Evolutionary conservation across 768 basidiomycete species (phyloP).

Genomic region (Suillus tomentosus): DNA sequence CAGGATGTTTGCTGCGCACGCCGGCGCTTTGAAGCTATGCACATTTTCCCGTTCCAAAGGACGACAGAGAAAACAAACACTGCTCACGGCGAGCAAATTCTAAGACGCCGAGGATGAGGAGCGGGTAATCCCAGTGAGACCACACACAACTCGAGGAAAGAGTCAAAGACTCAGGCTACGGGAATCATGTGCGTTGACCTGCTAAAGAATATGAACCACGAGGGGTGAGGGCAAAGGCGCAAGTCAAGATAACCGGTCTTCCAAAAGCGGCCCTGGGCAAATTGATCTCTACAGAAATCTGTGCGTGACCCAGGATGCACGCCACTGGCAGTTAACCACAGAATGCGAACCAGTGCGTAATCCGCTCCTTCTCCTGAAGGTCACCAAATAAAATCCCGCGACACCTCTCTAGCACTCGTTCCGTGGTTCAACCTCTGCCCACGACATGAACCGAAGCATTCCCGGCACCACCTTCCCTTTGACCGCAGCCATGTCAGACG

Average conservation of each 20-base stretch:
- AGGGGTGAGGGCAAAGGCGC: constrained; percentile 16
- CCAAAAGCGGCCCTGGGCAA: constrained; percentile 34
- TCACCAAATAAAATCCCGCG: constrained; percentile 39
- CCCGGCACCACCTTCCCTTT: constrained; percentile 53
- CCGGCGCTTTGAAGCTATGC: constrained; percentile 50
- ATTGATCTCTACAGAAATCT: constrained; percentile 28
- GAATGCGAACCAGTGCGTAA: constrained; percentile 36
- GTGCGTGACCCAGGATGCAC: constrained; percentile 36
- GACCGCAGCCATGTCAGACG: constrained; percentile 23
- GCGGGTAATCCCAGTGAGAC: constrained; percentile 18
- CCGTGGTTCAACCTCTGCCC: constrained; percentile 15
- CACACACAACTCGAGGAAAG: constrained; percentile 29
- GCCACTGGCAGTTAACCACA: constrained; percentile 11
- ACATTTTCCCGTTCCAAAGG: constrained; percentile 23
- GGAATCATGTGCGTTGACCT: constrained; percentile 44
- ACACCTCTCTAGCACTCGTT: constrained; percentile 48
- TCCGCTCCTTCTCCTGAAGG: constrained; percentile 39
- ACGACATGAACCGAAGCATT: constrained; percentile 41
- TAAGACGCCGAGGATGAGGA: constrained; percentile 55
- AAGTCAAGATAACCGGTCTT: constrained; percentile 16
- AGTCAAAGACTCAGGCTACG: constrained; percentile 47
- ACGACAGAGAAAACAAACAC: constrained; percentile 27
- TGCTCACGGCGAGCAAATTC: constrained; percentile 56
- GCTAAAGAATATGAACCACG: constrained; percentile 25
- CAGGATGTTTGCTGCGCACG: constrained; percentile 53